These are phyloP conservation scores for Euphorbia schlechtendalii DNA, from an alignment of 441 rosid genomes.

Conservation along the genomic window DNA sequence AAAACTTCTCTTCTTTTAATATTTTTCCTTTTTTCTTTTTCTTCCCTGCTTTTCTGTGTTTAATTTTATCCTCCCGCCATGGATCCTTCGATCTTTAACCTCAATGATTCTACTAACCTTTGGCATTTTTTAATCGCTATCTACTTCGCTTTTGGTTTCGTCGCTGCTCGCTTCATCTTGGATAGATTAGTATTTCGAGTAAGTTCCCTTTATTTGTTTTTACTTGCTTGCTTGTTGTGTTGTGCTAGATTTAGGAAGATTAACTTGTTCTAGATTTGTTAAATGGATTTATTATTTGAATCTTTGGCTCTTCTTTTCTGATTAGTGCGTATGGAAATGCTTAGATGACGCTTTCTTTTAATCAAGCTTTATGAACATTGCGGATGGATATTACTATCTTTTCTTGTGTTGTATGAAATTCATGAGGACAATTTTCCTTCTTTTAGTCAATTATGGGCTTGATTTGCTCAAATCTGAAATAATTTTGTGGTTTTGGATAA, in stretches of 20 bases:
- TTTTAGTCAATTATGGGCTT: too few species aligned
- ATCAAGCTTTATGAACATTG: too few species aligned
- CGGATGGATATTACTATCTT: too few species aligned
- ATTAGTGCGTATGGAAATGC: too few species aligned
- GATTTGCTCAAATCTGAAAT: background rate
- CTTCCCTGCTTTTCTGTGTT: conserved; percentile 10
- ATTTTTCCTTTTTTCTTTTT: conserved; percentile 19
- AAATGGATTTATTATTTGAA: too few species aligned
- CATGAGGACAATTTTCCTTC: background rate
- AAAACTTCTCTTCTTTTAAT: background rate
- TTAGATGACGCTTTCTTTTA: too few species aligned
- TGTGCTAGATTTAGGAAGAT: background rate
- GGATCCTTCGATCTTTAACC: conserved; percentile 42
- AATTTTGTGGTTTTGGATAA: background rate
- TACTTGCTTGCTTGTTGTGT: too few species aligned
- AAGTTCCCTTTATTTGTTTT: conserved; percentile 23
- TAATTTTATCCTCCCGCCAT: conserved; percentile 18
- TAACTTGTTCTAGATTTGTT: background rate
- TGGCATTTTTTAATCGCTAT: conserved; percentile 52
- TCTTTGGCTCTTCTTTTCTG: too few species aligned
- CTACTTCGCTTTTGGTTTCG: conserved; percentile 55
- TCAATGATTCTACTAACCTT: conserved; percentile 28
- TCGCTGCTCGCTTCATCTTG: conserved; percentile 50
- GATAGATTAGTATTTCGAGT: conserved; percentile 82
- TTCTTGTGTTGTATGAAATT: too few species aligned